Base-by-base conservation (phyloP, 352 stramenopile species). In the Discostella stelligera region DNA sequence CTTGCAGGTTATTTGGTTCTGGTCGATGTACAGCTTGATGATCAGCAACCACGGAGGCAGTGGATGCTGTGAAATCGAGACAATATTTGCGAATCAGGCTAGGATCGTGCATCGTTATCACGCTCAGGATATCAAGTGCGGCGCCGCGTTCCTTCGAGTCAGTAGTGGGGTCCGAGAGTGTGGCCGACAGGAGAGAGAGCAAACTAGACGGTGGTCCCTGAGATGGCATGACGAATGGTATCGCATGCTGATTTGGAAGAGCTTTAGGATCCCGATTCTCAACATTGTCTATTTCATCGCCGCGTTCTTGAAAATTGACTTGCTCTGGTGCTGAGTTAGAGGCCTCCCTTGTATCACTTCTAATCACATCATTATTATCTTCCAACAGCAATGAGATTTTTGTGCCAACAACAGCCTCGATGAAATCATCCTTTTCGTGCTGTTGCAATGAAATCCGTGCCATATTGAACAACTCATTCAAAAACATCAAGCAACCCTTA, bases 391-490 rank as follows among this genome's bases (percentile, higher is more conserved):
- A 64, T 56, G 82, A 62, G 44, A 89, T 73, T 49, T 82, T 66
- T 59, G 87, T 76, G 0, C 64, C 77, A 13, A 86, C 77, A 48
- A 84, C 77, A 32, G 73, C 74, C n/a, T 75, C 61, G 80, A 88
- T 88, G 70, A 93, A 93, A 48, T 91, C 84, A 64, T 91, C 87
- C 50, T 89, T 91, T 39, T 91, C 87, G 39, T 68, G 81, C 53
- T 90, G 87, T 58, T 93, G 80, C 21, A 93, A 71, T 11, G 79
- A 87, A 39, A 80, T 74, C 64, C 83, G 77, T 20, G 88, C 85
- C 87, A 91, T 90, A 60, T 87, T 88, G 65, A 93, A 93, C 0
- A 93, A 61, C 64, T 93, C 87, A 48, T 78, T 78, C 6, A 93
- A 56, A 80, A 93, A 93, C 10, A 69, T 83, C 37, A 93, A 64